Conservation (phyloP, 495 filamentous ascomycete genomes). For the Xylaria telfairii region DNA sequence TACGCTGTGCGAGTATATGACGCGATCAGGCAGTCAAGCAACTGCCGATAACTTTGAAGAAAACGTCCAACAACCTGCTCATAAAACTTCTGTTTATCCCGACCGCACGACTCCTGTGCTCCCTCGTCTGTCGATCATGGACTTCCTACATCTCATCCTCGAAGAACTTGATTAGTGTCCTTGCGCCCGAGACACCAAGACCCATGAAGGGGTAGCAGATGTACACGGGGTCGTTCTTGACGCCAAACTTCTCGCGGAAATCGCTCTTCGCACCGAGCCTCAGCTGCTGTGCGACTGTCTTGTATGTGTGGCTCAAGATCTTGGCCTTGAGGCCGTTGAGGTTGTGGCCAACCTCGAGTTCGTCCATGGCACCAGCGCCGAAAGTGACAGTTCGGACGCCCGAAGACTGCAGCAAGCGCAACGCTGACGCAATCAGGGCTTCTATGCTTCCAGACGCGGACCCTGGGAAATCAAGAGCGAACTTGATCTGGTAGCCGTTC, state of each 20-base stretch:
- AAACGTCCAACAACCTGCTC: conserved; percentile 6
- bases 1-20: background rate
- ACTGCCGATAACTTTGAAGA: background rate
- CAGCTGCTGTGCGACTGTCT: conserved; percentile 76
- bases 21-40: conserved; percentile 12
- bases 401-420: conserved; percentile 66
- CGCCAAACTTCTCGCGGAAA: conserved; percentile 85
- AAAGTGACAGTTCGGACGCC: conserved; percentile 77
- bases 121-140: conserved; percentile 1
- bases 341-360: conserved; percentile 75
- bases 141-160: conserved; percentile 65
- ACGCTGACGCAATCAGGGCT: conserved; percentile 75
- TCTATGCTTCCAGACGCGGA: conserved; percentile 82
- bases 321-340: conserved; percentile 73
- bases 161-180: conserved; percentile 82
- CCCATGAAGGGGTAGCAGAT: conserved; percentile 84
- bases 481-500: conserved; percentile 88
- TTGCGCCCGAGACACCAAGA: conserved; percentile 73
- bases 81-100: background rate
- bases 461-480: conserved; percentile 82
- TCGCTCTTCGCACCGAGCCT: conserved; percentile 82
- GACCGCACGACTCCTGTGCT: background rate
- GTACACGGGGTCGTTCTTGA: conserved; percentile 75
- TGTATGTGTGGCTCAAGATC: conserved; percentile 77
- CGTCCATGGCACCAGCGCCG: conserved; percentile 72